Evolutionary conservation across 2,329 filamentous ascomycete genomes (phyloP).

Genomic region (Thelonectria discophora): DNA sequence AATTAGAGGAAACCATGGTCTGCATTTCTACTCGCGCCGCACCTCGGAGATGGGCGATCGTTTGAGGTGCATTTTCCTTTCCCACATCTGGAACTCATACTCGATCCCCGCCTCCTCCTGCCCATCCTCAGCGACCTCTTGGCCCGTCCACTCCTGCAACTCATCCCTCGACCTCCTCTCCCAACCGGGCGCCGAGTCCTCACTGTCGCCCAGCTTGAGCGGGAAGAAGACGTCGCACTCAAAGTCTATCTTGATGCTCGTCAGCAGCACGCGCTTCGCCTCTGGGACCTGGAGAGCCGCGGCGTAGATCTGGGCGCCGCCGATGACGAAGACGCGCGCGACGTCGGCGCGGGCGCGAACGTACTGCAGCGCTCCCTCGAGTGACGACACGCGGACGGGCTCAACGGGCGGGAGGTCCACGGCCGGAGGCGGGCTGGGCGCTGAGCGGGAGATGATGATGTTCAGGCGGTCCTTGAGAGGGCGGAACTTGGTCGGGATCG

Average conservation of each 20-base stretch:
- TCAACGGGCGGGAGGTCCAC: slow-evolving; percentile 42
- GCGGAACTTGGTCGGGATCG: slow-evolving; percentile 79
- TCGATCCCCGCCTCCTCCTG: slow-evolving; percentile 70
- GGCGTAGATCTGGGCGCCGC: slow-evolving; percentile 85
- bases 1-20: too few species aligned
- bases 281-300: slow-evolving; percentile 69
- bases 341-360: slow-evolving; percentile 53
- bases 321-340: slow-evolving; percentile 83
- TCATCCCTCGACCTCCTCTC: slow-evolving; percentile 58
- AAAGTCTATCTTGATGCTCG: slow-evolving; percentile 73
- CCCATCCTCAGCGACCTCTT: slow-evolving; percentile 64
- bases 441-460: slow-evolving; percentile 76
- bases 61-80: slow-evolving; percentile 52
- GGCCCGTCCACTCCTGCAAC: slow-evolving; percentile 71
- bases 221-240: slow-evolving; percentile 82
- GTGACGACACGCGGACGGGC: slow-evolving; percentile 66
- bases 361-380: slow-evolving; percentile 65
- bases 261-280: slow-evolving; percentile 73
- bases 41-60: neutral
- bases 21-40: too few species aligned
- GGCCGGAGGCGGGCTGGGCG: slow-evolving; percentile 34
- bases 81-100: slow-evolving; percentile 81
- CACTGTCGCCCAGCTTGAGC: slow-evolving; percentile 57
- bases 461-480: slow-evolving; percentile 84
- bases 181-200: slow-evolving; percentile 59